These are phyloP conservation scores for Alternaria sp. DNA, from an alignment of 2,329 filamentous ascomycete species.

Conservation along the genomic window DNA sequence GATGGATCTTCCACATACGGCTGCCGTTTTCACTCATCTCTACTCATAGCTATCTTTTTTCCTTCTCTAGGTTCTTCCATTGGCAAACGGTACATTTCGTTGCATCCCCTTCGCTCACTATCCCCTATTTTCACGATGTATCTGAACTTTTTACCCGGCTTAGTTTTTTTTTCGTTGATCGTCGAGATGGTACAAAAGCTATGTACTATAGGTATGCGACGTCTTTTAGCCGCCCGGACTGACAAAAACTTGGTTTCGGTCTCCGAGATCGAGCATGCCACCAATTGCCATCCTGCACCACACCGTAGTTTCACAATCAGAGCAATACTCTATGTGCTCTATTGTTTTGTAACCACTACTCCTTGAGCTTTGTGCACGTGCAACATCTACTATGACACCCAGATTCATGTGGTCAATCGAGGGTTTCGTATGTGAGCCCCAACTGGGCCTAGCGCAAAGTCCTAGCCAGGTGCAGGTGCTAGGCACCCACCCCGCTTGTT, in stretches of 20 bases:
- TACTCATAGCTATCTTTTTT: neutral
- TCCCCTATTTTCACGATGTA: neutral
- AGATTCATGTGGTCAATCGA: neutral
- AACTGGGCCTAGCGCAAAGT: neutral
- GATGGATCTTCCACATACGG: neutral
- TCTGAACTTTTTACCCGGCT: neutral
- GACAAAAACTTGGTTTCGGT: neutral
- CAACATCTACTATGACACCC: neutral
- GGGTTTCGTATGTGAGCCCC: neutral
- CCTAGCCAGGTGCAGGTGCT: neutral
- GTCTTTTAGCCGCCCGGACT: neutral
- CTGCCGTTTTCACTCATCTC: neutral
- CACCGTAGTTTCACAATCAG: neutral
- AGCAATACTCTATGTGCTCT: neutral
- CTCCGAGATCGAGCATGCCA: neutral
- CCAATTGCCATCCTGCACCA: neutral
- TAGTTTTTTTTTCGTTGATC: neutral
- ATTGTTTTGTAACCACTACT: neutral
- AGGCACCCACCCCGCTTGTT: conserved; percentile 17
- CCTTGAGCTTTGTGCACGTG: neutral
- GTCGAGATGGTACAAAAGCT: neutral
- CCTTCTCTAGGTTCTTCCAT: neutral
- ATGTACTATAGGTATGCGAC: neutral
- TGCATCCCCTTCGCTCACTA: neutral
- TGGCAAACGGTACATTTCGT: neutral